These are phyloP conservation scores for Capillidium heterosporum DNA, from an alignment of 371 early-diverging fungal genomes.

Conservation along the genomic window DNA sequence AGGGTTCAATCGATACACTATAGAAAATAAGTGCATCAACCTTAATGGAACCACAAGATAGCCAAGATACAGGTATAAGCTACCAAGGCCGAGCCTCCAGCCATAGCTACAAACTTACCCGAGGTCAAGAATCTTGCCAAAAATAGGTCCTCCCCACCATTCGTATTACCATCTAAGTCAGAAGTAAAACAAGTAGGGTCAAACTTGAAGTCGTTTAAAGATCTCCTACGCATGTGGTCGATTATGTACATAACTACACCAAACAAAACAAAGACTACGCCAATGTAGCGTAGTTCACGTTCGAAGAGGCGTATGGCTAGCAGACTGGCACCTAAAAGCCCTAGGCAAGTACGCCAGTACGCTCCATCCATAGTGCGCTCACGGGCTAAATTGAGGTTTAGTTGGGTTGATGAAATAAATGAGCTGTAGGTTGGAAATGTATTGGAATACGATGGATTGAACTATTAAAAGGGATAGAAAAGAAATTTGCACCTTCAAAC, in stretches of 20 bases:
- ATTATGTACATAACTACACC: not conserved
- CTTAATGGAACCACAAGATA: not conserved
- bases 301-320: not conserved
- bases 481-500: too few species aligned
- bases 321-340: constrained; percentile 1
- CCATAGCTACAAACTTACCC: not conserved
- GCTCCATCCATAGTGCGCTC: constrained; percentile 4
- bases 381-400: not conserved
- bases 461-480: too few species aligned
- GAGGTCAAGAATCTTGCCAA: not conserved
- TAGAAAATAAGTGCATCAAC: not conserved
- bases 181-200: not conserved
- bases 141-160: not conserved
- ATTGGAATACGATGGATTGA: too few species aligned
- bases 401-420: not conserved
- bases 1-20: too few species aligned
- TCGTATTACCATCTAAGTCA: not conserved
- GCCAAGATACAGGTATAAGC: not conserved
- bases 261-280: not conserved
- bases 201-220: not conserved
- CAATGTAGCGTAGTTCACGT: not conserved
- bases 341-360: not conserved
- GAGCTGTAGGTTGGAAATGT: too few species aligned
- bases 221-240: not conserved
- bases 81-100: not conserved